A percentile compares a stretch with the other conserved stretches of the same genome.
Evolutionary conservation across 2,329 filamentous ascomycete species (phyloP).

Genomic region (Colletotrichum abscissum): DNA sequence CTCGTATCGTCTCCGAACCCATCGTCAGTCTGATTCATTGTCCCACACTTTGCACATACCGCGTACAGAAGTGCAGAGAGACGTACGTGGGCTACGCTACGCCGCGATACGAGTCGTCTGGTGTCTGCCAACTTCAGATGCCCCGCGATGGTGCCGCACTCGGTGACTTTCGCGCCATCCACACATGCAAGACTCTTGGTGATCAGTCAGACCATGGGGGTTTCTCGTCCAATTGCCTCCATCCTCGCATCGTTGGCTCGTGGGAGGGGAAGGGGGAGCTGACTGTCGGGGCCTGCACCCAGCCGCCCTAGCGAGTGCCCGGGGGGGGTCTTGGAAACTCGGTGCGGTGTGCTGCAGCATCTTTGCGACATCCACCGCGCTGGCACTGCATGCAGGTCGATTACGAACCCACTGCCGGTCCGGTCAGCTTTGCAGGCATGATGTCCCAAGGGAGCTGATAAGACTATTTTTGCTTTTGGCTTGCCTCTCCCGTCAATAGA

Average conservation of each 20-base stretch:
- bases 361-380: slow-evolving; percentile 31
- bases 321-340: slow-evolving; percentile 15
- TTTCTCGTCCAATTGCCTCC: slow-evolving; percentile 20
- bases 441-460: slow-evolving; percentile 17
- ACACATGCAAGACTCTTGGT: slow-evolving; percentile 9
- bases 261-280: neutral
- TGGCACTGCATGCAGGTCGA: slow-evolving; percentile 31
- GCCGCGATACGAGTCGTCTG: slow-evolving; percentile 22
- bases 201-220: slow-evolving; percentile 21
- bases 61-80: neutral
- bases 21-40: slow-evolving; percentile 25
- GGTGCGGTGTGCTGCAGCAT: slow-evolving; percentile 13
- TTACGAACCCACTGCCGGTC: slow-evolving; percentile 18
- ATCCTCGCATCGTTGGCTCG: slow-evolving; percentile 12
- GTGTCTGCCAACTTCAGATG: slow-evolving; percentile 18
- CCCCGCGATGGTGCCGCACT: neutral
- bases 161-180: neutral
- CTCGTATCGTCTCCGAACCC: slow-evolving; percentile 20
- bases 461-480: neutral
- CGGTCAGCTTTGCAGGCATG: slow-evolving; percentile 24
- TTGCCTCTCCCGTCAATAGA: slow-evolving; percentile 12
- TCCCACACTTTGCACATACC: slow-evolving; percentile 20
- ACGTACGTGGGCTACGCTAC: neutral
- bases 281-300: slow-evolving; percentile 26
- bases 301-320: slow-evolving; percentile 21